These are phyloP conservation scores for Aegilops sharonensis DNA, from an alignment of 176 grass and related monocot genomes.

Conservation along the genomic window DNA sequence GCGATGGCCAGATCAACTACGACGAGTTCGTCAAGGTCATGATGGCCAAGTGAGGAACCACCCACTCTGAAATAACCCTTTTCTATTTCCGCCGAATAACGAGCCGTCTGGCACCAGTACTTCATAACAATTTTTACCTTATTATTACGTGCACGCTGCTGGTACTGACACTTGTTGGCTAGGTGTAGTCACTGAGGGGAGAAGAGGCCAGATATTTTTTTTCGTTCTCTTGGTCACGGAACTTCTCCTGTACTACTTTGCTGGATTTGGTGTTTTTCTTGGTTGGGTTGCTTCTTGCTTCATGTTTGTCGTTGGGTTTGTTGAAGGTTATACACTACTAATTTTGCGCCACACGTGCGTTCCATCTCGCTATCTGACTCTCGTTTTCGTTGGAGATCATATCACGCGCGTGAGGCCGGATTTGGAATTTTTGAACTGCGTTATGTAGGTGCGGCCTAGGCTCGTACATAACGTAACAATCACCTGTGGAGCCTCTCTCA, in stretches of 20 bases:
- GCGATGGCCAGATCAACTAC: conserved; percentile 65
- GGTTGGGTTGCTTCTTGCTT: background rate
- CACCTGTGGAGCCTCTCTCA: background rate
- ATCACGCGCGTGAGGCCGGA: background rate
- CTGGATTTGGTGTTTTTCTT: background rate
- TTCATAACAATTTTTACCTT: background rate
- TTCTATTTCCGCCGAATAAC: background rate
- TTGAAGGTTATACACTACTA: background rate
- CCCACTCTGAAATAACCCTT: conserved; percentile 4
- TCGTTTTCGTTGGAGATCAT: background rate
- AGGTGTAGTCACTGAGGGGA: background rate
- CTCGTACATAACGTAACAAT: background rate
- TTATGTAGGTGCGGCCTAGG: background rate
- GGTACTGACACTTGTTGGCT: conserved; percentile 9
- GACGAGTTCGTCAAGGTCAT: conserved; percentile 79
- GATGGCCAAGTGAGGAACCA: conserved; percentile 63
- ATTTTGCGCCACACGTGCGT: too few species aligned
- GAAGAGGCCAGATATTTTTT: background rate
- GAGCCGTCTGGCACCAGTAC: background rate
- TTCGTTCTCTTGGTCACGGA: background rate
- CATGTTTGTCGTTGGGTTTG: background rate
- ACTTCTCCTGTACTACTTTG: background rate
- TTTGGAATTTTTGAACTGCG: too few species aligned
- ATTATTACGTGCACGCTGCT: background rate
- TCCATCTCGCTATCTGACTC: too few species aligned